phyloP scores from a whole-genome alignment of 1,284 basidiomycete genomes.

The Ganoderma multipileum region DNA sequence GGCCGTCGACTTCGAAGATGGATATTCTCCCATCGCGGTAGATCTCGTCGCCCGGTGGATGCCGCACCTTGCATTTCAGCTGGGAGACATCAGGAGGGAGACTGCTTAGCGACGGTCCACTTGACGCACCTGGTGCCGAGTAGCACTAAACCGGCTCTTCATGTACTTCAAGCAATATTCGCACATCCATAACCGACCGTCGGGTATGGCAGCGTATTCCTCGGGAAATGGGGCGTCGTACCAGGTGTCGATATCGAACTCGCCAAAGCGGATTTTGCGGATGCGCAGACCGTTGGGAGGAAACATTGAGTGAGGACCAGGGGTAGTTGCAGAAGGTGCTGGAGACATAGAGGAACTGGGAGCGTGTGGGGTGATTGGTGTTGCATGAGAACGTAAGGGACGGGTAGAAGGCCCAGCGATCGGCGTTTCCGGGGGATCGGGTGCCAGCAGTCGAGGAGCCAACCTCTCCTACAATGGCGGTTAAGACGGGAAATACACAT shows the following conservation, averaged over 20 bases:
- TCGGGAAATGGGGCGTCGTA: conserved; percentile 99
- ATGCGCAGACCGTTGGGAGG: conserved; percentile 68
- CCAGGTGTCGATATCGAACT: conserved; percentile 97
- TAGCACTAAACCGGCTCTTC: conserved; percentile 92
- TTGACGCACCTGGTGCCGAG: conserved; percentile 81
- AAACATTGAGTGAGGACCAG: conserved; percentile 43
- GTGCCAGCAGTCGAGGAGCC: conserved; percentile 49
- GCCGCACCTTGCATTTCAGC: conserved; percentile 94
- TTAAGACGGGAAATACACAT: conserved; percentile 6
- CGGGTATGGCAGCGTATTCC: conserved; percentile 93
- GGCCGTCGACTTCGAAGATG: conserved; percentile 97
- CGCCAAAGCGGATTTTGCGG: conserved; percentile 91
- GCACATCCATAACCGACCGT: conserved; percentile 95
- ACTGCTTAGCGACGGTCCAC: conserved; percentile 8
- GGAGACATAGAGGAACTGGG: conserved; percentile 43
- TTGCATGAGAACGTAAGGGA: conserved; percentile 63
- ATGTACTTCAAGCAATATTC: conserved; percentile 99
- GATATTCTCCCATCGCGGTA: conserved; percentile 91
- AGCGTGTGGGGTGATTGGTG: conserved; percentile 26
- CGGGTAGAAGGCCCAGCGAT: conserved; percentile 65
- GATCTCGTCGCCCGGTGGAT: conserved; percentile 98
- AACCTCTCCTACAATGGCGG: conserved; percentile 57
- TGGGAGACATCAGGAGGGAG: conserved; percentile 39
- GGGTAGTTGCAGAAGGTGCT: conserved; percentile 44
- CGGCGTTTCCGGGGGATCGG: conserved; percentile 50